Evolutionary conservation across 164 flowering plant species (phyloP), one percentile per base, ranked within the genome.

Genomic region (Euptelea pleiosperma): DNA sequence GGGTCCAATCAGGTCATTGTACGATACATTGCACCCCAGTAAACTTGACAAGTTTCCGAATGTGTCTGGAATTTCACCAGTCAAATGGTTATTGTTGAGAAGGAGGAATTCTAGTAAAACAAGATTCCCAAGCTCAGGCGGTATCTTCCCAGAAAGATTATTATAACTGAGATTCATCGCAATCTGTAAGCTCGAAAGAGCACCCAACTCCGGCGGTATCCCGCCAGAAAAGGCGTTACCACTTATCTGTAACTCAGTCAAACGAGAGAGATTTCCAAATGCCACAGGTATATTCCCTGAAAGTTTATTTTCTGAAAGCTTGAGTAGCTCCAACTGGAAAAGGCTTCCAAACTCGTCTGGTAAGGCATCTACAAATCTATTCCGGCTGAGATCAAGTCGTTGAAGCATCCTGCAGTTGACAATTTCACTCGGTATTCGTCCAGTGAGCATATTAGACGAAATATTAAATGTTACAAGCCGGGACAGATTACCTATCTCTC

Each of bases 161-260:
- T 94, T 94, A 44, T 73, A 47, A 52, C 99, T 94, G 43, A 94
- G 88, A 71, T 94, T 82, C 93, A 94, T 61, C 0, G 95, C 87
- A 45, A 94, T 91, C 66, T 94, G 99, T 70, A 94, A 72, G 73
- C 96, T 77, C 16, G 85, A 75, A 29, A 94, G 91, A 10, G 58
- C 52, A 37, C 99, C 99, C 57, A 94, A 63, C 56, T 81, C 78
- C 6, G 72, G 60, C 6, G 99, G 97, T 49, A 94, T 91, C 11
- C 51, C 58, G 62, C 96, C 96, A 43, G 96, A 82, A 52, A 94
- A 79, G 1, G 24, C 40, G 70, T 94, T 94, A 28, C 89, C 83
- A 10, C 91, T 95, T 85, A 94, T 86, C 65, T 86, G 95, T 64
- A 94, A 70, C 73, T 82, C 97, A 0, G 85, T 86, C 73, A 94